Conservation (phyloP, 2,329 filamentous ascomycete genomes). For the Penicillium corylophilum region DNA sequence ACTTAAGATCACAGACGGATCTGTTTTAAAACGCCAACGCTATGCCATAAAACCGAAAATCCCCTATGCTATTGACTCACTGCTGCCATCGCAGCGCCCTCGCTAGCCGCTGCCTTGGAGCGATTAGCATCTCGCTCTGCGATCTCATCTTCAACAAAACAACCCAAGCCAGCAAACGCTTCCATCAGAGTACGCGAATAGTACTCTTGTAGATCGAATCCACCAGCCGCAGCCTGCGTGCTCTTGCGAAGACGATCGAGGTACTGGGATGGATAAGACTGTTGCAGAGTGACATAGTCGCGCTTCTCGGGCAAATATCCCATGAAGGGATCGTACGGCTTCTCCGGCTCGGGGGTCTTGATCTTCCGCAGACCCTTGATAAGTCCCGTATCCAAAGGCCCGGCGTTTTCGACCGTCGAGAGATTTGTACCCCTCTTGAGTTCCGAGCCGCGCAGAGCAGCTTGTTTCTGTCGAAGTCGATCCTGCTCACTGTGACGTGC, state of each 20-base stretch:
- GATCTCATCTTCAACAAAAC: constrained; percentile 78
- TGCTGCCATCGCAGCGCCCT: constrained; percentile 32
- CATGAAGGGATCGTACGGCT: constrained; percentile 85
- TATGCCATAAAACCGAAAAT: constrained; percentile 11
- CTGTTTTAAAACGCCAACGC: constrained; percentile 13
- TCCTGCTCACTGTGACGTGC: constrained; percentile 56
- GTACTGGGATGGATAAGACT: constrained; percentile 72
- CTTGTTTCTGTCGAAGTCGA: constrained; percentile 47
- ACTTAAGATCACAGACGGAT: not conserved
- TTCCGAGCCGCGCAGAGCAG: constrained; percentile 38
- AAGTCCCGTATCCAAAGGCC: constrained; percentile 41
- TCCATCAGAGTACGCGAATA: constrained; percentile 78
- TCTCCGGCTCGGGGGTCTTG: constrained; percentile 61
- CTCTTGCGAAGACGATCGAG: constrained; percentile 67
- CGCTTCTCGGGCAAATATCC: constrained; percentile 64
- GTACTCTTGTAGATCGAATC: constrained; percentile 81
- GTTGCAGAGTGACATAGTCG: constrained; percentile 68
- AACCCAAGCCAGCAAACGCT: constrained; percentile 83
- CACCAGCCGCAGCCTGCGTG: constrained; percentile 68
- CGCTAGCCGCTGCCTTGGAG: constrained; percentile 26
- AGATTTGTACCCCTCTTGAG: constrained; percentile 25
- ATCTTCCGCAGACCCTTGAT: constrained; percentile 78
- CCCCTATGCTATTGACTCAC: not conserved
- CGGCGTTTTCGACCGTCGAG: constrained; percentile 26
- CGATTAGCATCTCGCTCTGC: constrained; percentile 28